These are phyloP conservation scores for Pythium utonaiense DNA, from an alignment of 352 stramenopile species.

Conservation along the genomic window DNA sequence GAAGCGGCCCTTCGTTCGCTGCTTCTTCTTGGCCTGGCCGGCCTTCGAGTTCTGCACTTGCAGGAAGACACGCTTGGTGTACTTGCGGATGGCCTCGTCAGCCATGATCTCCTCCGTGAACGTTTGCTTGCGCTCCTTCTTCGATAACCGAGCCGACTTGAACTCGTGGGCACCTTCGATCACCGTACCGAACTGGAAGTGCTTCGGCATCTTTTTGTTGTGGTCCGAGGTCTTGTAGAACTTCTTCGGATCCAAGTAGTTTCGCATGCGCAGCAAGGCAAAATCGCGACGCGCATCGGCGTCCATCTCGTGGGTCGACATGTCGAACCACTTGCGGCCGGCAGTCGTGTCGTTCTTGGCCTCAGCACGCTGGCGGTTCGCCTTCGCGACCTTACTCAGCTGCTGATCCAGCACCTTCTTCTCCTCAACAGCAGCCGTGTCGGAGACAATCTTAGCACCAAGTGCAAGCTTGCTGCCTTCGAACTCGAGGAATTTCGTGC, in stretches of 20 bases:
- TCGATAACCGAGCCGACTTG: slow-evolving; percentile 87
- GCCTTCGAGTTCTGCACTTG: slow-evolving; percentile 63
- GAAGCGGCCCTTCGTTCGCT: slow-evolving; percentile 12
- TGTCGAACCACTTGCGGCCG: slow-evolving; percentile 90
- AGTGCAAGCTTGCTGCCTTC: slow-evolving; percentile 32
- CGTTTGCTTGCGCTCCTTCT: slow-evolving; percentile 90
- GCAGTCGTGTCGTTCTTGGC: slow-evolving; percentile 48
- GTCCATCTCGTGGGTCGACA: slow-evolving; percentile 88
- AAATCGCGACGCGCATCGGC: slow-evolving; percentile 87
- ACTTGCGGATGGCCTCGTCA: slow-evolving; percentile 74
- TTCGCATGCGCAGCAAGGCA: slow-evolving; percentile 91
- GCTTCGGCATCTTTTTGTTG: slow-evolving; percentile 72
- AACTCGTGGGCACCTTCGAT: slow-evolving; percentile 91
- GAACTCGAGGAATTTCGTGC: slow-evolving; percentile 47
- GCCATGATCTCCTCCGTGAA: slow-evolving; percentile 95
- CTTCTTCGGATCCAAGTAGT: slow-evolving; percentile 95
- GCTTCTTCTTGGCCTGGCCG: slow-evolving; percentile 48
- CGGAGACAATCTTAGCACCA: slow-evolving; percentile 35
- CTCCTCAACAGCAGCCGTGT: slow-evolving; percentile 49
- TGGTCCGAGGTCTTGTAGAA: slow-evolving; percentile 96
- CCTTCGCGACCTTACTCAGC: slow-evolving; percentile 36
- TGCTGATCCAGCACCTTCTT: slow-evolving; percentile 36
- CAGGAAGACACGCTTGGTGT: slow-evolving; percentile 81
- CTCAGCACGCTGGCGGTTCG: slow-evolving; percentile 50
- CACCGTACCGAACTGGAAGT: slow-evolving; percentile 91